Conservation (phyloP, 345 rosid species). For the Eucalyptus erythrocorys region DNA sequence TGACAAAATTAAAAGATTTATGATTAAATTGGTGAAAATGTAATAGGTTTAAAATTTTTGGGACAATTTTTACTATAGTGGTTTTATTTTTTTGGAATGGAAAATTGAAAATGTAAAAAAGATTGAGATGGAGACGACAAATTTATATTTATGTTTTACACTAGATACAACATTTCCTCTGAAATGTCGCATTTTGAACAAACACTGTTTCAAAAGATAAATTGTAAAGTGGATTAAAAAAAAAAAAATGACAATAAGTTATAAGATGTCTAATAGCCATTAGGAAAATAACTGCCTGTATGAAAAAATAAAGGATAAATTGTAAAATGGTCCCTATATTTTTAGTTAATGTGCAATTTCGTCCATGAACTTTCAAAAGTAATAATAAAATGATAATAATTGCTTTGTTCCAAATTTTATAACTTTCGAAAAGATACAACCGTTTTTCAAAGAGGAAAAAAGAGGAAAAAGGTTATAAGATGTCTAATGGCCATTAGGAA, state of each 20-base stretch:
- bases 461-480: background rate
- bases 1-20: rapidly evolving
- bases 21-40: rapidly evolving
- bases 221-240: too few species aligned
- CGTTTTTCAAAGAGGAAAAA: too few species aligned
- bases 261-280: too few species aligned
- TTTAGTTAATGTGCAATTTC: too few species aligned
- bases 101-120: background rate
- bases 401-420: background rate
- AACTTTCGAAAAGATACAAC: background rate
- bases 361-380: too few species aligned
- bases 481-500: background rate
- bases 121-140: background rate
- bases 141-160: too few species aligned
- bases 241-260: too few species aligned
- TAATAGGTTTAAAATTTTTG: too few species aligned
- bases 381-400: too few species aligned
- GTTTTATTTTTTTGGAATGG: background rate
- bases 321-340: too few species aligned
- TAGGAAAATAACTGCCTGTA: too few species aligned
- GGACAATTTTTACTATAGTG: rapidly evolving
- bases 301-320: too few species aligned
- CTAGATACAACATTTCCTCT: background rate
- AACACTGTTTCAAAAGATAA: background rate
- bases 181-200: background rate